Conservation (phyloP, 331 rosid species). For the Acacia pycnantha region DNA sequence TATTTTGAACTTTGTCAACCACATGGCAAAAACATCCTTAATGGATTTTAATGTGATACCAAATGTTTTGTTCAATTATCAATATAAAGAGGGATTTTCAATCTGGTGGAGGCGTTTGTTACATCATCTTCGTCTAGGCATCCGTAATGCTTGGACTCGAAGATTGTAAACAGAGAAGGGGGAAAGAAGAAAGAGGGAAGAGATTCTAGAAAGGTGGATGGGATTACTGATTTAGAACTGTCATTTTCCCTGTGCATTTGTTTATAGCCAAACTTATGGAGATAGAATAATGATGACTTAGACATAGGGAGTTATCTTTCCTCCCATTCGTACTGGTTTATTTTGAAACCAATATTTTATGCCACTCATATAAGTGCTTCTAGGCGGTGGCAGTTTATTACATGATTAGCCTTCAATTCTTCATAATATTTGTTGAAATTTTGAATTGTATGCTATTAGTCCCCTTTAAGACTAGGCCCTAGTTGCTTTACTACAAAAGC, state of each 20-base stretch:
- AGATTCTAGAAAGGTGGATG: not conserved
- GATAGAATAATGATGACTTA: not conserved
- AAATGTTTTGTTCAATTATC: too few relatives aligned
- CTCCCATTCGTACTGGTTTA: not conserved
- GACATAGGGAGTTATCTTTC: not conserved
- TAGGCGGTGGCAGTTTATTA: not conserved
- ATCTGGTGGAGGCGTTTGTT: not conserved
- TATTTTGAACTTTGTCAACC: not conserved
- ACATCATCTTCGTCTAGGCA: not conserved
- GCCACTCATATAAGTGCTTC: not conserved
- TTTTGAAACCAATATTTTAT: not conserved
- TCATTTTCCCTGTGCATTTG: not conserved
- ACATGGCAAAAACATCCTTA: not conserved
- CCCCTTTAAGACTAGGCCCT: not conserved
- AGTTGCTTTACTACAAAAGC: not conserved
- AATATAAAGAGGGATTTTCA: not conserved
- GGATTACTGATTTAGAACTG: not conserved
- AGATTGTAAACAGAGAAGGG: not conserved
- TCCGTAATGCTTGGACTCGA: not conserved
- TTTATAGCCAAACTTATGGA: not conserved
- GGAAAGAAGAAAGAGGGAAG: not conserved
- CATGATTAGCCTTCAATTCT: not conserved
- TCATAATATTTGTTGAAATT: not conserved
- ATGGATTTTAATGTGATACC: not conserved
- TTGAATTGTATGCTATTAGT: conserved; percentile 2